Evolutionary conservation across 2,329 filamentous ascomycete genomes (phyloP).

Genomic region (Botryotinia convoluta): DNA sequence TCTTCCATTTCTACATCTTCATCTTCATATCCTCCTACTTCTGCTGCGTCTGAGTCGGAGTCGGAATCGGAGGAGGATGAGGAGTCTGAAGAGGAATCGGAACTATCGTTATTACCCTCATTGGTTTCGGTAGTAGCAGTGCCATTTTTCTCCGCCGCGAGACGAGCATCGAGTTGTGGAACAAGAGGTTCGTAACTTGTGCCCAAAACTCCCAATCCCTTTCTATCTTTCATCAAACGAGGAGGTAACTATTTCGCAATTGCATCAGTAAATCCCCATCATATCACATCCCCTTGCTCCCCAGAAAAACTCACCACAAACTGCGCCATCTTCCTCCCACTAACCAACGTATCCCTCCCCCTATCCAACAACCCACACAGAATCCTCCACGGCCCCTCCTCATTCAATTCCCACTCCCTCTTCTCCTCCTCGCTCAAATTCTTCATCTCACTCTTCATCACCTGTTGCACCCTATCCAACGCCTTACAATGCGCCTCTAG

Average conservation of each 20-base stretch:
- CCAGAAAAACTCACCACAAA: slow-evolving; percentile 29
- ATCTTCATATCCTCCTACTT: slow-evolving; percentile 3
- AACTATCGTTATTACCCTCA: slow-evolving; percentile 4
- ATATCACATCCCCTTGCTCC: not conserved
- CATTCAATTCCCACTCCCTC: slow-evolving; percentile 29
- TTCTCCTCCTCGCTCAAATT: slow-evolving; percentile 28
- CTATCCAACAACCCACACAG: slow-evolving; percentile 33
- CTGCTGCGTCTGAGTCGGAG: not conserved
- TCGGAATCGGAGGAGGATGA: not conserved
- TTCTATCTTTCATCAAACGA: slow-evolving; percentile 26
- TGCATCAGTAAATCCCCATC: not conserved
- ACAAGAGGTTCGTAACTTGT: slow-evolving; percentile 24
- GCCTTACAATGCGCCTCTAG: slow-evolving; percentile 32
- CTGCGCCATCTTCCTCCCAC: slow-evolving; percentile 25
- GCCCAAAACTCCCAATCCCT: slow-evolving; percentile 28
- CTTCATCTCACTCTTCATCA: slow-evolving; percentile 26
- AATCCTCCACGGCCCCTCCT: slow-evolving; percentile 32
- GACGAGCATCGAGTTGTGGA: slow-evolving; percentile 26
- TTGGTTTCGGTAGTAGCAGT: not conserved
- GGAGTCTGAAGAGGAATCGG: slow-evolving; percentile 8
- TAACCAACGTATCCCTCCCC: slow-evolving; percentile 25
- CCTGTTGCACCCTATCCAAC: slow-evolving; percentile 29
- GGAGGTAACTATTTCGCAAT: slow-evolving; percentile 26
- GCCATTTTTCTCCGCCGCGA: slow-evolving; percentile 16
- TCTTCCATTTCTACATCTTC: slow-evolving; percentile 20